Base-by-base conservation (phyloP, 192 early-diverging fungal genomes). In the Coemansia asiatica region DNA sequence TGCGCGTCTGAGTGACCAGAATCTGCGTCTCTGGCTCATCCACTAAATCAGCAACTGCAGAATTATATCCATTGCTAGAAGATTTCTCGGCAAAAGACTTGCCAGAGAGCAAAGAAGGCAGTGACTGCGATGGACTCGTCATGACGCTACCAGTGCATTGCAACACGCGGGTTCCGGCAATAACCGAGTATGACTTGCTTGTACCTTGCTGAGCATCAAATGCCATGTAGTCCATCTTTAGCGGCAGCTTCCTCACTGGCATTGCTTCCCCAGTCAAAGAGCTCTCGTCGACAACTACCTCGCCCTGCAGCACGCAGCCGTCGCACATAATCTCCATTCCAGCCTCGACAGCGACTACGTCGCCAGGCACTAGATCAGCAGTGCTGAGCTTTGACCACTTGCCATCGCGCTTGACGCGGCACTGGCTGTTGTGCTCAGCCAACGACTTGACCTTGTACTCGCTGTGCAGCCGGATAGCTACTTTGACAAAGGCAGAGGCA, bases 241-340 rank as follows among this genome's bases (percentile, higher is more conserved):
- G 75, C 16, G 90, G 67, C 54, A 91, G 84, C 70, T 93, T 93
- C 59, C 89, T 85, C 48, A 93, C 86, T 1, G 92, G 92, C 64
- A 89, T 83, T 6, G 92, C 90, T 82, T 93, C 92, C 58, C 89
- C 91, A 0, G 90, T 93, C 47, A 93, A 74, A 21, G 85, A 84
- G 44, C 83, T 84, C 60, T 93, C 92, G 72, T 93, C 88, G 22
- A 87, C 87, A 19, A 93, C 89, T 0, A 85, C 85, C 31, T 87
- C 86, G 38, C 92, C 92, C 23, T 76, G 66, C 5, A 92, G 60
- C 26, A 93, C 75, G 4, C 88, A 87, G 28, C 83, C 86, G 56
- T 93, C 92, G 40, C 88, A 89, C 28, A 89, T 84, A 18, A 93
- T 54, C 25, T 81, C 68, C 49, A 77, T 68, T 22, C 72, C 75